phyloP scores from a whole-genome alignment of 2,329 filamentous ascomycete species.

The Fusarium ambrosium region DNA sequence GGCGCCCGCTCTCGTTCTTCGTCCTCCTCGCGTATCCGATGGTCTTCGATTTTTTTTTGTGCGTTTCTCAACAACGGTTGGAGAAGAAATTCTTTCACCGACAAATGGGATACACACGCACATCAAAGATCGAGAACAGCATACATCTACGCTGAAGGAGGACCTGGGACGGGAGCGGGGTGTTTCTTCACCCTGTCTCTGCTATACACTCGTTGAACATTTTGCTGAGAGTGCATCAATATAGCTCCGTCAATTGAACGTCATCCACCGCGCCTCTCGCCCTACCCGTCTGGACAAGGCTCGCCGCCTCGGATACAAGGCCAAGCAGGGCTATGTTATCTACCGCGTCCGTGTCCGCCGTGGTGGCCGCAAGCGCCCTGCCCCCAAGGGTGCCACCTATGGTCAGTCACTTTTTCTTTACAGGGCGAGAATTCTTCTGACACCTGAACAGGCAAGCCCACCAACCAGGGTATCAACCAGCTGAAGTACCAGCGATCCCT shows the following conservation, averaged over 20 bases:
- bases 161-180: constrained; percentile 23
- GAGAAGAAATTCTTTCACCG: constrained; percentile 35
- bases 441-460: constrained; percentile 87
- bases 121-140: constrained; percentile 3
- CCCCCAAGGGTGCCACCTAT: constrained; percentile 97
- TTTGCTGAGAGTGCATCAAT: constrained; percentile 99
- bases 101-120: not conserved
- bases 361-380: constrained; percentile 98
- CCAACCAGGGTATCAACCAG: constrained; percentile 99
- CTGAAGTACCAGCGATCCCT: constrained; percentile 99
- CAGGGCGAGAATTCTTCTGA: constrained; percentile 31
- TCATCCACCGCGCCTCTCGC: constrained; percentile 98
- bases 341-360: constrained; percentile 99
- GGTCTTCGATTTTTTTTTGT: constrained; percentile 9
- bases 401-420: constrained; percentile 70
- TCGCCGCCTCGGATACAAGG: constrained; percentile 99
- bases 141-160: constrained; percentile 9
- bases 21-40: constrained; percentile 21
- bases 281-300: constrained; percentile 99
- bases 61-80: constrained; percentile 17
- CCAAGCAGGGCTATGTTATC: constrained; percentile 99
- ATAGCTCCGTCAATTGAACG: constrained; percentile 99
- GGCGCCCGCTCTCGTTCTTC: constrained; percentile 38
- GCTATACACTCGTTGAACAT: constrained; percentile 99
- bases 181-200: constrained; percentile 54